Evolutionary conservation across 768 basidiomycete genomes (phyloP).

Genomic region (Russula sp.): DNA sequence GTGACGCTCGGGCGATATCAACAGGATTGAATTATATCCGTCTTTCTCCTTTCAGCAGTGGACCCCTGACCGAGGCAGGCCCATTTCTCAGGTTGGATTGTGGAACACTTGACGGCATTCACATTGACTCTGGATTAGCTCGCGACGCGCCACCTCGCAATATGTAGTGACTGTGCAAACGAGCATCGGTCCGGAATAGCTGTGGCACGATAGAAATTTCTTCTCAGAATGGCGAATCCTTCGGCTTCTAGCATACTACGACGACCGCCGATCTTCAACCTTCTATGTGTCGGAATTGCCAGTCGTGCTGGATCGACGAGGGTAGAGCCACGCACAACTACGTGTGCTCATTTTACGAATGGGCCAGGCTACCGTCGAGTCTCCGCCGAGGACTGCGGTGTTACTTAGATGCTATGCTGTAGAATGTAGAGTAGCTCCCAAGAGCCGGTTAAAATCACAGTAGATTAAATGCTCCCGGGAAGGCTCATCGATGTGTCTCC

Average conservation of each 20-base stretch:
- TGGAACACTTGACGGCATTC: conserved; percentile 13
- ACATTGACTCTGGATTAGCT: conserved; percentile 5
- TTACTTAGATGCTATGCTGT: too few species aligned
- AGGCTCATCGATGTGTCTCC: not conserved
- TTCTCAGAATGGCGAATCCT: not conserved
- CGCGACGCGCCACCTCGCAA: not conserved
- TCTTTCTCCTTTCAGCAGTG: conserved; percentile 25
- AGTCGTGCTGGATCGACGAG: not conserved
- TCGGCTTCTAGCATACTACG: conserved; percentile 8
- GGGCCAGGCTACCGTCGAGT: too few species aligned
- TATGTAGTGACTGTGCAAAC: not conserved
- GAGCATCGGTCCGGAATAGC: not conserved
- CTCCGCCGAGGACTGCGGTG: too few species aligned
- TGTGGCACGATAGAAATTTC: conserved; percentile 2
- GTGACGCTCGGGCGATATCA: conserved; percentile 12
- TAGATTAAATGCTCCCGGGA: not conserved
- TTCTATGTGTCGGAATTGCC: not conserved
- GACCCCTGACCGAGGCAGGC: conserved; percentile 17
- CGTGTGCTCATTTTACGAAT: too few species aligned
- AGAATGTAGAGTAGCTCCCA: too few species aligned
- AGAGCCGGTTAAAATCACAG: too few species aligned
- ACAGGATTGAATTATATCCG: conserved; percentile 10
- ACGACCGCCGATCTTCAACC: conserved; percentile 18
- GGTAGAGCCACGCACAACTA: not conserved
- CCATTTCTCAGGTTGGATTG: conserved; percentile 8